Evolutionary conservation across 2,329 filamentous ascomycete species (phyloP).

Genomic region (Botryotinia globosa): DNA sequence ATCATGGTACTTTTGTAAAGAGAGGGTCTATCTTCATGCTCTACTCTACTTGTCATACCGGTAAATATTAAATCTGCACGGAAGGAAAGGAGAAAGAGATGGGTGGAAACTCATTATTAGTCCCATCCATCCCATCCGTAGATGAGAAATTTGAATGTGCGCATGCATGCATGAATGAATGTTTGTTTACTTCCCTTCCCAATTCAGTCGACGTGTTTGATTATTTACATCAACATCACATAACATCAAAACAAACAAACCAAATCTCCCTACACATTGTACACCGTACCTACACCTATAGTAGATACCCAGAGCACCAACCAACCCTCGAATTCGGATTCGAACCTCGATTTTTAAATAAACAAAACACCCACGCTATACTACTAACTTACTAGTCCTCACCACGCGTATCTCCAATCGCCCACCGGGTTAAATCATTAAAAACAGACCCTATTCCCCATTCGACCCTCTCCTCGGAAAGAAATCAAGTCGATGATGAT

Average conservation of each 20-base stretch:
- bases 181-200: not conserved
- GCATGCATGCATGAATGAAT: not conserved
- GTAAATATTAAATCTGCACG: not conserved
- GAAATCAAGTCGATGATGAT: not conserved
- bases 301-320: not conserved
- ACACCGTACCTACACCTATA: not conserved
- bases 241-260: not conserved
- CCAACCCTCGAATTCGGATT: not conserved
- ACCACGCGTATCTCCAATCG: not conserved
- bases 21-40: not conserved
- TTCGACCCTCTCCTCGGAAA: not conserved
- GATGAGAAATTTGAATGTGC: not conserved
- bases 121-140: not conserved
- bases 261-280: not conserved
- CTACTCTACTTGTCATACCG: not conserved
- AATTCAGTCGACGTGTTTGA: not conserved
- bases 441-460: not conserved
- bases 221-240: not conserved
- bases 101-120: not conserved
- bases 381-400: not conserved
- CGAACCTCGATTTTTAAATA: not conserved
- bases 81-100: too few relatives aligned
- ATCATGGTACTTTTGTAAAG: not conserved
- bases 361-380: accelerated
- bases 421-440: not conserved